Base-by-base conservation (phyloP, 805 yeast species). In the Yarrowia yakushimensis region DNA sequence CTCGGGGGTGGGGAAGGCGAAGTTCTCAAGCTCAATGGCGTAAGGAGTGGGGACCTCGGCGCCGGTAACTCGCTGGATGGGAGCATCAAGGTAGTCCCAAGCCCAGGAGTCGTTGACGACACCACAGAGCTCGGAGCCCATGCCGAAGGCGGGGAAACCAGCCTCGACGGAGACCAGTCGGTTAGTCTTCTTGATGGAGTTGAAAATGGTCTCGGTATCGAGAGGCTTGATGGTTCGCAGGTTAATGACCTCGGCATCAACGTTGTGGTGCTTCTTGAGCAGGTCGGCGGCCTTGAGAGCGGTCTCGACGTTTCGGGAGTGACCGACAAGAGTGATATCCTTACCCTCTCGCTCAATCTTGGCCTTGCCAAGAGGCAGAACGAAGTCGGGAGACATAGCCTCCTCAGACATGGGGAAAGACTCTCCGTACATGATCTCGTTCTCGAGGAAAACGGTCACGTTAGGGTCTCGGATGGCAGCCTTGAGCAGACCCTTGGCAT, bases 31-130 rank as follows among this genome's bases (percentile, higher is more conserved):
- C 79, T 87, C 92, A 77, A 85, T 84, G 70, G 97, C 97, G 75
- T 94, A 94, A 68, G 99, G 99, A 69, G 99, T 94, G 77, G 99
- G 99, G 31, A 92, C 97, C 81, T 94, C 99, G 74, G 98, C 96
- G 77, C 99, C 99, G 65, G 99, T 94, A 72, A 92, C 93, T 83
- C 99, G 90, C 81, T 87, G 96, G 69, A 94, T 90, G 70, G 99
- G 99, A 65, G 98, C 96, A 78, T 94, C 99, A 74, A 94, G 84
- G 84, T 91, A 90, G 79, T 94, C 99, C 69, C 94, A 94, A 61
- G 96, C 98, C 78, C 92, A 97, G 64, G 96, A 85, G 81, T 94
- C 99, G 97, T 94, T 91, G 74, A 94, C 82, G 79, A 91, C 97
- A 66, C 98, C 99, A 76, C 92, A 85, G 72, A 94, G 89, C 82